Conservation (phyloP, 495 filamentous ascomycete species). For the Lophium mytilinum region DNA sequence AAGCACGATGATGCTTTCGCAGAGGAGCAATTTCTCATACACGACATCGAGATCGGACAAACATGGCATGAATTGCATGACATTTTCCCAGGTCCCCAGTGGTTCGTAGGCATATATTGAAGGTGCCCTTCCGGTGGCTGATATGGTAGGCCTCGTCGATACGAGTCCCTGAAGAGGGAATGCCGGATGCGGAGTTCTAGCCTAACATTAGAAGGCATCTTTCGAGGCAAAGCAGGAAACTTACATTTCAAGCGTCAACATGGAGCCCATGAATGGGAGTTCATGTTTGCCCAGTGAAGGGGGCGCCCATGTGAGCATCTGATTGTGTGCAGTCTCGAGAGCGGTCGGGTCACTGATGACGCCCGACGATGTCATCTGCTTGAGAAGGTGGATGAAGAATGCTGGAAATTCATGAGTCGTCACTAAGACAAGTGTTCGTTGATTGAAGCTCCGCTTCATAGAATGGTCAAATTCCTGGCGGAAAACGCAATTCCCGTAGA, state of each 20-base stretch:
- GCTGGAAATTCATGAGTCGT: constrained; percentile 29
- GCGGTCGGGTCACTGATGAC: constrained; percentile 24
- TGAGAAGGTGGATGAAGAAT: constrained; percentile 26
- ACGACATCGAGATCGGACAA: constrained; percentile 28
- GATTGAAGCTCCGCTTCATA: constrained; percentile 31
- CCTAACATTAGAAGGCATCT: not conserved
- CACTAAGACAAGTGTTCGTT: constrained; percentile 26
- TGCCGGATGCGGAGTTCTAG: constrained; percentile 24
- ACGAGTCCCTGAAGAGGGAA: constrained; percentile 31
- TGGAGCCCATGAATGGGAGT: constrained; percentile 28
- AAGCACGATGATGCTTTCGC: constrained; percentile 29
- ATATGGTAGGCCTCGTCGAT: constrained; percentile 9
- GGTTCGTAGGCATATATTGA: constrained; percentile 29
- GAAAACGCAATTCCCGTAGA: constrained; percentile 29
- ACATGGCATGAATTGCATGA: constrained; percentile 26
- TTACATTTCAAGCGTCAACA: constrained; percentile 29
- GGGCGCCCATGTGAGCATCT: constrained; percentile 27
- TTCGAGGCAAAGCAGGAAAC: not conserved
- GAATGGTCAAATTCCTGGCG: constrained; percentile 29
- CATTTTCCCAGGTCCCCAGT: constrained; percentile 25
- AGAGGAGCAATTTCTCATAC: constrained; percentile 31
- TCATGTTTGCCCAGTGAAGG: constrained; percentile 26
- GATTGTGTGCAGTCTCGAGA: constrained; percentile 24
- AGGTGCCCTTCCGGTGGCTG: constrained; percentile 4
- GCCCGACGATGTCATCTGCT: constrained; percentile 21